A percentile compares a stretch with the other conserved stretches of the same genome.
phyloP scores from a whole-genome alignment of 805 yeast genomes.

The Soucietia sequanensis region DNA sequence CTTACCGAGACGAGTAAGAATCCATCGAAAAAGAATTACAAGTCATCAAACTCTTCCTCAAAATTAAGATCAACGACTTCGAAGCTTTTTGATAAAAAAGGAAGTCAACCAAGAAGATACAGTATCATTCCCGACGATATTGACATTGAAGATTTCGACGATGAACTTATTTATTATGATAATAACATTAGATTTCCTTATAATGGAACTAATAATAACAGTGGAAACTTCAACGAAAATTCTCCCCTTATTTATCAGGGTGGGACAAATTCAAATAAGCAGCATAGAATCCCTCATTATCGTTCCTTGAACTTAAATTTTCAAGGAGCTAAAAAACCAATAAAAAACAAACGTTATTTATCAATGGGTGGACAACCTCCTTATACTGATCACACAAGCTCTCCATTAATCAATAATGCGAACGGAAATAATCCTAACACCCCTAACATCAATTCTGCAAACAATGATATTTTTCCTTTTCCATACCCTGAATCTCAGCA shows the following conservation, averaged over 20 bases:
- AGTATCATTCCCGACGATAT: conserved; percentile 68
- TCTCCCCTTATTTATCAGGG: conserved; percentile 28
- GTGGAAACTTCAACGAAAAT: conserved; percentile 24
- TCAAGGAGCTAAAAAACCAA: conserved; percentile 17
- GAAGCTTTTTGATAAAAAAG: conserved; percentile 68
- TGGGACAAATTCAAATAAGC: conserved; percentile 8
- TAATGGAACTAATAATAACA: conserved; percentile 16
- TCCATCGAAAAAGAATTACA: conserved; percentile 23
- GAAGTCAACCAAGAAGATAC: conserved; percentile 69
- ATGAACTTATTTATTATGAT: conserved; percentile 48
- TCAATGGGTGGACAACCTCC: conserved; percentile 40
- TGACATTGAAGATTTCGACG: conserved; percentile 54
- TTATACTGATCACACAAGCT: conserved; percentile 4
- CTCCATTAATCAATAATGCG: conserved; percentile 6
- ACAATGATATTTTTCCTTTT: conserved; percentile 31
- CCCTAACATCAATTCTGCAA: conserved; percentile 8
- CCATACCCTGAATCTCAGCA: conserved; percentile 30
- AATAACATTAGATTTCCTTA: conserved; percentile 40
- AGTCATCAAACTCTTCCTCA: conserved; percentile 34
- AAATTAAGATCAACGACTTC: conserved; percentile 68
- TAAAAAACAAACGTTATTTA: conserved; percentile 29
- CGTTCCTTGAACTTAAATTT: conserved; percentile 38
- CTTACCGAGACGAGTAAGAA: conserved; percentile 16
- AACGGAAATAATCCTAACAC: conserved; percentile 6
- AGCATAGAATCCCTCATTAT: conserved; percentile 36